Base-by-base conservation (phyloP, 2,329 filamentous ascomycete genomes). In the Mycosphaerelloides madeirae region DNA sequence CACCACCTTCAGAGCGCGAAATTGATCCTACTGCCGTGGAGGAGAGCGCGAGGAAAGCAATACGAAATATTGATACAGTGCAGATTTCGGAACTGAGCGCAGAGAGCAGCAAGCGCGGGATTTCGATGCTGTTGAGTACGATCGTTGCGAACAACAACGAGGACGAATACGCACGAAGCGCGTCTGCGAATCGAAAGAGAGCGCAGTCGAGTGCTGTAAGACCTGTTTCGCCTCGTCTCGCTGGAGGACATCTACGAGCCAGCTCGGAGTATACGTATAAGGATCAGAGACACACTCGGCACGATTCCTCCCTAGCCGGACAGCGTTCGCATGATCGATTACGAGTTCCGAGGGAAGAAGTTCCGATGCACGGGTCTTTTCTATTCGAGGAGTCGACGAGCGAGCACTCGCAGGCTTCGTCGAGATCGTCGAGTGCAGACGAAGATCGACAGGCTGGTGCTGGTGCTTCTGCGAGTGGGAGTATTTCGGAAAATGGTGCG, bases 51-150 rank as follows among this genome's bases (percentile, higher is more conserved):
- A 73, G 68, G 52, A 62, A 66, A 55, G 77, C 84, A 48, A 76
- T 84, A 13, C 84, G 80, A 56, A 76, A 66, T 31, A 59, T 91
- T 50, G 79, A 81, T 50, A 80, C 84, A 42, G 84, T 88, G 62
- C 84, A 85, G 62, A 84, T 85, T 20, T 87, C 87, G 5, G 71
- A 78, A 33, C 79, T 80, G 45, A 79, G 78, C 28, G 79, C 85
- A 4, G 84, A 89, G 57, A 84, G 79, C 50, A 82, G 87, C 55
- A 83, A 84, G 61, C 78, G 80, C 58, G 90, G 86, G 62, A 76
- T 97, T 33, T 83, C 84, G 38, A 76, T 83, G 18, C 83, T 95
- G 53, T 68, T 95, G 45, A 78, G 81, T 59, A 80, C 81, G 29
- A 80, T 90, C 29, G 78, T 93, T 53, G 69, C 77, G 38, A 78